A percentile compares a stretch with the other conserved stretches of the same genome.
Evolutionary conservation across 768 basidiomycete genomes (phyloP).

Genomic region (Boletus fagicola): DNA sequence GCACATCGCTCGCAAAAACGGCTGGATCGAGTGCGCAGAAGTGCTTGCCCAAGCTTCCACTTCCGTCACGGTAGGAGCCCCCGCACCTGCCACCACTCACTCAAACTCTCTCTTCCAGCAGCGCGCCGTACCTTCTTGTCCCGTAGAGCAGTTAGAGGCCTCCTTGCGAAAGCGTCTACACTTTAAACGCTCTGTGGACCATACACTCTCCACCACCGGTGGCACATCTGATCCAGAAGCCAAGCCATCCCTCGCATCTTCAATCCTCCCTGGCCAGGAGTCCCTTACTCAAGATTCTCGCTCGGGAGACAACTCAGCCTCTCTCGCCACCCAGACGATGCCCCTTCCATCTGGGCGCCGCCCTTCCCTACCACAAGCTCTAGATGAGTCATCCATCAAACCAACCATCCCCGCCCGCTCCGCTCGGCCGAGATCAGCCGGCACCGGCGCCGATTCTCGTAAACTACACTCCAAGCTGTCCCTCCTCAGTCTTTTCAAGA

Average conservation of each 20-base stretch:
- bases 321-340: conserved; percentile 5
- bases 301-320: background rate
- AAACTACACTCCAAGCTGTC: conserved; percentile 71
- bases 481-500: conserved; percentile 71
- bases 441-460: conserved; percentile 58
- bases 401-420: conserved; percentile 33
- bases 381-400: conserved; percentile 34
- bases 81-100: conserved; percentile 14
- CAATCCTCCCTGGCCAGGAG: conserved; percentile 17
- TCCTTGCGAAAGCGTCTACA: conserved; percentile 51
- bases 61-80: conserved; percentile 8
- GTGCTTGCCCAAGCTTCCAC: conserved; percentile 65
- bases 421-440: conserved; percentile 70
- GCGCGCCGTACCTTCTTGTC: conserved; percentile 23
- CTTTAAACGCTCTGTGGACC: conserved; percentile 79
- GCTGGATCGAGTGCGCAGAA: conserved; percentile 75
- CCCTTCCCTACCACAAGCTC: conserved; percentile 67
- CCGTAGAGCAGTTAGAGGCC: conserved; percentile 32
- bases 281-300: conserved; percentile 4
- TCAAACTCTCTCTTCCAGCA: conserved; percentile 13
- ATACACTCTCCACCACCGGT: conserved; percentile 50
- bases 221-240: conserved; percentile 33
- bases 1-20: conserved; percentile 74
- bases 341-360: conserved; percentile 45
- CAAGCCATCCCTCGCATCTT: conserved; percentile 15